These are phyloP conservation scores for Fusarium sp. DNA, from an alignment of 2,329 filamentous ascomycete genomes.

Conservation along the genomic window DNA sequence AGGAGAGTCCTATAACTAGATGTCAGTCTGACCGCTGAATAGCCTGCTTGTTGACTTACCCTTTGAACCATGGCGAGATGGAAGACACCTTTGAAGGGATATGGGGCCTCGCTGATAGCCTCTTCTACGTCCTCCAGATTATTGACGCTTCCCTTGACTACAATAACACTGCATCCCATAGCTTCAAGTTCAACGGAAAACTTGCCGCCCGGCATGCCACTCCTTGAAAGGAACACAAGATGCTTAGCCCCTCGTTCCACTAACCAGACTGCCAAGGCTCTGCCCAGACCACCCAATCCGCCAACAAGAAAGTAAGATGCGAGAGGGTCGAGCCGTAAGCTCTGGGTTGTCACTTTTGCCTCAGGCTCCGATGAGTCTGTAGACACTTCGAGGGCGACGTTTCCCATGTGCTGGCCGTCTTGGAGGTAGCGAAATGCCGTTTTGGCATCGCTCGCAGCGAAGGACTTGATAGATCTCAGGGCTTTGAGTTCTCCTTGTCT, in stretches of 20 bases:
- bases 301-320: slow-evolving; percentile 37
- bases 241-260: slow-evolving; percentile 31
- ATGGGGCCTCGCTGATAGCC: background rate
- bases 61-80: slow-evolving; percentile 42
- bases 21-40: too few relatives aligned
- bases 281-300: slow-evolving; percentile 38
- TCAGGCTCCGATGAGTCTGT: background rate
- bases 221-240: slow-evolving; percentile 44
- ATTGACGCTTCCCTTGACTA: background rate
- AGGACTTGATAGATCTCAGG: background rate
- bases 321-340: background rate
- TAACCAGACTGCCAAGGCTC: slow-evolving; percentile 31
- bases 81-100: slow-evolving; percentile 39
- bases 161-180: slow-evolving; percentile 17
- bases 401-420: slow-evolving; percentile 14
- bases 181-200: slow-evolving; percentile 2
- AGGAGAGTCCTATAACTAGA: slow-evolving; percentile 37
- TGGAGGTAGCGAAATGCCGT: slow-evolving; percentile 31
- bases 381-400: background rate
- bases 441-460: background rate
- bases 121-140: slow-evolving; percentile 10
- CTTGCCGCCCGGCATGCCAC: slow-evolving; percentile 25
- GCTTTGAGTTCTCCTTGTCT: slow-evolving; percentile 2
- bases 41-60: background rate
- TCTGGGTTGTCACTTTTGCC: background rate